phyloP scores from a whole-genome alignment of 805 yeast genomes.

The Schwanniomyces occidentalis region DNA sequence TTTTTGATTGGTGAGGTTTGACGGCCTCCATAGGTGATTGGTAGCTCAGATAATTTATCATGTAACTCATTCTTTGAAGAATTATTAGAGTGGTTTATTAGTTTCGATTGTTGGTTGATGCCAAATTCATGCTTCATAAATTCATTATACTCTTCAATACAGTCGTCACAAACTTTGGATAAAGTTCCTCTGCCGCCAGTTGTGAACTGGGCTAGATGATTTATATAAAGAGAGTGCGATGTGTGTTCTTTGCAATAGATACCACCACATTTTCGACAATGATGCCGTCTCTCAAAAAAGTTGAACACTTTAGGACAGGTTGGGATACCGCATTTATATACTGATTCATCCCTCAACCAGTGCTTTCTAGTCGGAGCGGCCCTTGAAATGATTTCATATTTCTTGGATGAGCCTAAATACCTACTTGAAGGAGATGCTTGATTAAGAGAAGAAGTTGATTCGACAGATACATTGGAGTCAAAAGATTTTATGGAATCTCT shows the following conservation, averaged over 20 bases:
- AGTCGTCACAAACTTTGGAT: slow-evolving; percentile 68
- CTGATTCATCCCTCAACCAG: slow-evolving; percentile 73
- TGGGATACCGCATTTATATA: slow-evolving; percentile 57
- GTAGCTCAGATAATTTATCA: too few relatives aligned
- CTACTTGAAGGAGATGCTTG: slow-evolving; percentile 8
- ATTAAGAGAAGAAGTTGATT: slow-evolving; percentile 18
- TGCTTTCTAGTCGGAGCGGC: slow-evolving; percentile 58
- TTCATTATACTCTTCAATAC: slow-evolving; percentile 61
- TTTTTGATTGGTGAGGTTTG: too few relatives aligned
- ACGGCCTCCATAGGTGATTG: too few relatives aligned
- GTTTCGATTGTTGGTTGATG: slow-evolving; percentile 9
- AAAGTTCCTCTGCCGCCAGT: slow-evolving; percentile 68
- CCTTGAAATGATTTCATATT: slow-evolving; percentile 24
- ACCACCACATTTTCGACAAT: slow-evolving; percentile 84
- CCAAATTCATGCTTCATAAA: slow-evolving; percentile 46
- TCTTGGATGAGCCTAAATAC: slow-evolving; percentile 10
- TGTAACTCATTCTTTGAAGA: background rate
- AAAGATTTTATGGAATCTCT: slow-evolving; percentile 27
- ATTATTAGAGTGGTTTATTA: background rate
- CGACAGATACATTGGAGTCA: slow-evolving; percentile 31
- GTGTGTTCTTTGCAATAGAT: slow-evolving; percentile 73
- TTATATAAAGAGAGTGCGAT: slow-evolving; percentile 53
- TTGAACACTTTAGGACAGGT: slow-evolving; percentile 68
- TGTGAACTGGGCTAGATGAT: slow-evolving; percentile 61
- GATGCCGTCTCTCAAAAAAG: slow-evolving; percentile 77